phyloP scores from a whole-genome alignment of 805 yeast genomes.

The Candida loeiensis region DNA sequence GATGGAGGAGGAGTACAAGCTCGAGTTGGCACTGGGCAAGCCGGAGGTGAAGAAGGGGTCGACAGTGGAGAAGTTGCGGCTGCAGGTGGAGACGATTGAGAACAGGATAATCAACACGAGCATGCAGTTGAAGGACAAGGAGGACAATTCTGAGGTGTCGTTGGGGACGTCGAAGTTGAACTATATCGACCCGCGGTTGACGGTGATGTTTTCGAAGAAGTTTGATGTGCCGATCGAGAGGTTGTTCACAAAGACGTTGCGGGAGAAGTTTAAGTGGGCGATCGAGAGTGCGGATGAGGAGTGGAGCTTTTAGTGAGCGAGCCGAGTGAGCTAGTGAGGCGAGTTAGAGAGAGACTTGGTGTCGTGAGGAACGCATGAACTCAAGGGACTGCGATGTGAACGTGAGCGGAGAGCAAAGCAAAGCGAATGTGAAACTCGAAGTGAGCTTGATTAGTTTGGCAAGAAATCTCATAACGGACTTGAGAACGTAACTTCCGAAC shows the following conservation, averaged over 20 bases:
- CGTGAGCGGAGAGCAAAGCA: too few relatives aligned
- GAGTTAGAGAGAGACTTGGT: not conserved
- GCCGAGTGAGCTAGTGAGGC: not conserved
- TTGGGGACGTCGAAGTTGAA: slow-evolving; percentile 90
- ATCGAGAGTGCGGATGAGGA: slow-evolving; percentile 83
- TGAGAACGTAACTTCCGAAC: too few relatives aligned
- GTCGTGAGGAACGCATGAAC: not conserved
- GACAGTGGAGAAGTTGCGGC: slow-evolving; percentile 66
- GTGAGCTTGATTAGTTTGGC: too few relatives aligned
- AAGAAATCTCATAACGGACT: too few relatives aligned
- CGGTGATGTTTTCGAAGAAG: slow-evolving; percentile 85
- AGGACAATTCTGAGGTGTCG: slow-evolving; percentile 91
- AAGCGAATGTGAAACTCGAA: too few relatives aligned
- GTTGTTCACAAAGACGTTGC: slow-evolving; percentile 81
- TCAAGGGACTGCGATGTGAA: too few relatives aligned
- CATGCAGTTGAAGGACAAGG: slow-evolving; percentile 83
- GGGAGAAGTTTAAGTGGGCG: slow-evolving; percentile 96
- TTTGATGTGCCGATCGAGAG: slow-evolving; percentile 88
- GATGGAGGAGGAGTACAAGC: slow-evolving; percentile 44
- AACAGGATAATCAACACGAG: slow-evolving; percentile 64
- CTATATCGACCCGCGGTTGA: slow-evolving; percentile 90
- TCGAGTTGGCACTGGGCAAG: slow-evolving; percentile 58
- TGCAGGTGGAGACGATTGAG: slow-evolving; percentile 69
- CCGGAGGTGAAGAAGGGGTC: slow-evolving; percentile 49
- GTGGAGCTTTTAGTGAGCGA: slow-evolving; percentile 65